Conservation (phyloP, 306 rosid species). For the Trifolium pratense region DNA sequence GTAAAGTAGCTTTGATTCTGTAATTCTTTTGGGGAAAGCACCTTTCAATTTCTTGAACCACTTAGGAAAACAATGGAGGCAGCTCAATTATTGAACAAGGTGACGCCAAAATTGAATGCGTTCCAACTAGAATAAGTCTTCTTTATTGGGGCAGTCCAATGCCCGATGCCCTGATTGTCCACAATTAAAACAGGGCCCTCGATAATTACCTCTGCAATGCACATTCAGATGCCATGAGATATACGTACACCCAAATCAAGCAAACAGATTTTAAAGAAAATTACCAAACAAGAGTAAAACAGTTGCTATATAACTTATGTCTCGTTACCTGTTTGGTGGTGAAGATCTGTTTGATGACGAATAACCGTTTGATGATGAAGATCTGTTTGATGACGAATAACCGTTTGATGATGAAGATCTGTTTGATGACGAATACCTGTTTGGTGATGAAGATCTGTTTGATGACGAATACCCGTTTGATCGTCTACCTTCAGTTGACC, state of each 20-base stretch:
- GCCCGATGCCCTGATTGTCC: slow-evolving; percentile 83
- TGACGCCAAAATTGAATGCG: slow-evolving; percentile 6
- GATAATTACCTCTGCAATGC: slow-evolving; percentile 63
- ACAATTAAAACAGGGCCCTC: slow-evolving; percentile 84
- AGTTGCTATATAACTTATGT: background rate
- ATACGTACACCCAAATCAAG: background rate
- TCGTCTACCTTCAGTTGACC: slow-evolving; percentile 71
- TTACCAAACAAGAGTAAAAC: background rate
- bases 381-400: too few species aligned
- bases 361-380: slow-evolving; percentile 49
- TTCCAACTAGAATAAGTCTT: slow-evolving; percentile 33
- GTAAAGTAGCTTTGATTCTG: slow-evolving; percentile 30
- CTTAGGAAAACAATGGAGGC: slow-evolving; percentile 40
- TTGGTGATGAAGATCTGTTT: slow-evolving; percentile 26
- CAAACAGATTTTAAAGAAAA: background rate
- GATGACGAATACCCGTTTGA: slow-evolving; percentile 61
- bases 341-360: slow-evolving; percentile 43
- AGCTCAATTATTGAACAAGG: slow-evolving; percentile 19
- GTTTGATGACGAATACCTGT: slow-evolving; percentile 61
- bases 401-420: background rate
- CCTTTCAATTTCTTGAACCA: slow-evolving; percentile 38
- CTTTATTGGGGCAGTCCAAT: slow-evolving; percentile 67
- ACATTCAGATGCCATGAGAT: slow-evolving; percentile 41
- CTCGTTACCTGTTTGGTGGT: slow-evolving; percentile 52
- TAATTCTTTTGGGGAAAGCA: slow-evolving; percentile 35